Evolutionary conservation across 768 basidiomycete species (phyloP).

Genomic region (Leccinum incarnatum): DNA sequence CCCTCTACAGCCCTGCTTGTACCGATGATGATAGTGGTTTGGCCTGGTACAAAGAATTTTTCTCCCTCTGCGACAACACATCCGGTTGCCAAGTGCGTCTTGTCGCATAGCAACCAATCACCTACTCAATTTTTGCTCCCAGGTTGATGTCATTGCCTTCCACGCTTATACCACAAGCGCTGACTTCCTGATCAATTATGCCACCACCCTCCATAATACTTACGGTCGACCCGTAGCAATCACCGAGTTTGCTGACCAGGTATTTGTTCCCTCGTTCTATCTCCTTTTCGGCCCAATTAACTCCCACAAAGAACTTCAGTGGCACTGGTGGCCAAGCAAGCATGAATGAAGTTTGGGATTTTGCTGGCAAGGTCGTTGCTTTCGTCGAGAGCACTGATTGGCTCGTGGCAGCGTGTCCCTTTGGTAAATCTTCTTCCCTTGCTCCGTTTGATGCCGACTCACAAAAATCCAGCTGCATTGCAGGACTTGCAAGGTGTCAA

Average conservation of each 20-base stretch:
- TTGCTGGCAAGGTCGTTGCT: conserved; percentile 39
- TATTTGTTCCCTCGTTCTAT: conserved; percentile 16
- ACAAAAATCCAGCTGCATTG: conserved; percentile 45
- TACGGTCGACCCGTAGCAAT: conserved; percentile 47
- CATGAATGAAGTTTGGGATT: conserved; percentile 39
- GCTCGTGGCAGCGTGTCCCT: conserved; percentile 46
- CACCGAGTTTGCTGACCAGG: conserved; percentile 74
- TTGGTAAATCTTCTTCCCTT: conserved; percentile 47
- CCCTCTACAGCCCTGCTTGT: conserved; percentile 61
- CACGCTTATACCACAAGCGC: conserved; percentile 68
- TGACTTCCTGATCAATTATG: conserved; percentile 49
- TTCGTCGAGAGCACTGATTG: conserved; percentile 44
- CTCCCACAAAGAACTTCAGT: conserved; percentile 48
- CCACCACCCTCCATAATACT: conserved; percentile 42
- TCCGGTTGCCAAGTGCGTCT: conserved; percentile 49
- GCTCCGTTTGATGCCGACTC: neutral
- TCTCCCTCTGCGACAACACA: conserved; percentile 37
- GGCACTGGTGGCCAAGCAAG: conserved; percentile 37
- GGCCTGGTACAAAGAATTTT: conserved; percentile 63
- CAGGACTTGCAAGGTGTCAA: conserved; percentile 53
- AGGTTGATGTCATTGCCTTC: conserved; percentile 57
- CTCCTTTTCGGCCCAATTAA: neutral
- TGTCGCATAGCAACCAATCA: neutral
- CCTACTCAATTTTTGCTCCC: neutral
- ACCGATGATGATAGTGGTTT: conserved; percentile 59